phyloP scores from a whole-genome alignment of 2,329 filamentous ascomycete genomes.

The Diplodia scrobiculata region DNA sequence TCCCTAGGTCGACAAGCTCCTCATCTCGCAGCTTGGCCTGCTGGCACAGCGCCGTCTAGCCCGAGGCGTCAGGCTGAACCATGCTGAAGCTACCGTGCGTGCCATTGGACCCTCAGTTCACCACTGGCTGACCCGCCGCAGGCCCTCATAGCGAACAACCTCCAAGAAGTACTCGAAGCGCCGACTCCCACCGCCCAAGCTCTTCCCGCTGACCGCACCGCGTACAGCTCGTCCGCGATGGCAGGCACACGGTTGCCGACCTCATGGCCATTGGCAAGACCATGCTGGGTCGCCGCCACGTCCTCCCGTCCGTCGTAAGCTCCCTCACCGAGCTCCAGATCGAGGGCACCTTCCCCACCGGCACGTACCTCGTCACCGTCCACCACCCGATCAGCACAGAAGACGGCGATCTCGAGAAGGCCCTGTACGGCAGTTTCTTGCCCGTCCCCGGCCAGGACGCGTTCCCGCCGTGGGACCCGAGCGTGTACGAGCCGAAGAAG shows the following conservation, averaged over 20 bases:
- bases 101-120: constrained; percentile 10
- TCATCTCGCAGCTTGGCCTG: constrained; percentile 83
- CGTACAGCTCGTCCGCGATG: constrained; percentile 84
- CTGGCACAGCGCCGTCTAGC: constrained; percentile 87
- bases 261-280: constrained; percentile 89
- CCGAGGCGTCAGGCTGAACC: constrained; percentile 83
- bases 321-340: constrained; percentile 86
- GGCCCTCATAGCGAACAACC: constrained; percentile 81
- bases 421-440: constrained; percentile 88
- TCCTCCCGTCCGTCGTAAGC: constrained; percentile 76
- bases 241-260: constrained; percentile 84
- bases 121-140: constrained; percentile 45
- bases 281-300: constrained; percentile 91
- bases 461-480: constrained; percentile 67
- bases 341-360: constrained; percentile 87
- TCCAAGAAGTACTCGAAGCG: constrained; percentile 69
- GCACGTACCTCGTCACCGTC: constrained; percentile 92
- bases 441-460: constrained; percentile 70
- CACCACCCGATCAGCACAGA: constrained; percentile 85
- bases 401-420: constrained; percentile 82
- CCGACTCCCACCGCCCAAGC: not conserved
- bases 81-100: constrained; percentile 78
- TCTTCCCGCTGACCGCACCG: constrained; percentile 7
- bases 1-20: constrained; percentile 86
- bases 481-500: constrained; percentile 66